Conservation (phyloP, 306 rosid genomes). For the Hippophae gyantsensis region DNA sequence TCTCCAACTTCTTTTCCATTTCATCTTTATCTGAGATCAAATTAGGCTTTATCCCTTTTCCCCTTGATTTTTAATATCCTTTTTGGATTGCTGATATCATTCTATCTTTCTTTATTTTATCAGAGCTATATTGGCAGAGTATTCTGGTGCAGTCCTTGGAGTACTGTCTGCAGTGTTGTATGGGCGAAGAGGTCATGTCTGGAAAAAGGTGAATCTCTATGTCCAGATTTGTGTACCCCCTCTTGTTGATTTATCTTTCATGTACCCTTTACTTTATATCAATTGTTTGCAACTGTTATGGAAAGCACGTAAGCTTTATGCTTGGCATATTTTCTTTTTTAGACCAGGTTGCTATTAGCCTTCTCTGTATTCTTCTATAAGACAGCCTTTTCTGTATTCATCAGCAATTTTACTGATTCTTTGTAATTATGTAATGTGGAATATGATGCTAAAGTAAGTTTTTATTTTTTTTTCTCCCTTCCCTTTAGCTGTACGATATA, state of each 20-base stretch:
- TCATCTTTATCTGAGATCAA: neutral
- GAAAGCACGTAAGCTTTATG: neutral
- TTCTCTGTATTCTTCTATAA: neutral
- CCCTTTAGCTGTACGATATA: no score
- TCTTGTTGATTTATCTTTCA: conserved; percentile 9
- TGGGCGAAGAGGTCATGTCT: conserved; percentile 63
- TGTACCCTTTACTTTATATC: conserved; percentile 3
- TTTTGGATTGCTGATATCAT: neutral
- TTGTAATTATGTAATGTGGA: neutral
- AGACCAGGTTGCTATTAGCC: neutral
- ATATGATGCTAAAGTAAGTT: neutral
- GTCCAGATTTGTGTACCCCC: conserved; percentile 4
- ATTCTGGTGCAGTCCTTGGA: conserved; percentile 97
- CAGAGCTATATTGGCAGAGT: conserved; percentile 93
- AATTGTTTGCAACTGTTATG: neutral
- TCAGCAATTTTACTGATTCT: neutral
- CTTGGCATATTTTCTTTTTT: conserved; percentile 1
- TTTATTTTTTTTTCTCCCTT: no score
- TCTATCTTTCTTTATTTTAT: conserved; percentile 17
- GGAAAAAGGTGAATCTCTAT: conserved; percentile 71
- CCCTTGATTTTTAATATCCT: no score
- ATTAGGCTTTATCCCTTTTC: neutral
- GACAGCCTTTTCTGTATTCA: neutral
- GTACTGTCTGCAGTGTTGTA: conserved; percentile 81
- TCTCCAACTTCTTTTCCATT: no score